phyloP scores from a whole-genome alignment of 75 land plant species.

The Pinus tabuliformis region DNA sequence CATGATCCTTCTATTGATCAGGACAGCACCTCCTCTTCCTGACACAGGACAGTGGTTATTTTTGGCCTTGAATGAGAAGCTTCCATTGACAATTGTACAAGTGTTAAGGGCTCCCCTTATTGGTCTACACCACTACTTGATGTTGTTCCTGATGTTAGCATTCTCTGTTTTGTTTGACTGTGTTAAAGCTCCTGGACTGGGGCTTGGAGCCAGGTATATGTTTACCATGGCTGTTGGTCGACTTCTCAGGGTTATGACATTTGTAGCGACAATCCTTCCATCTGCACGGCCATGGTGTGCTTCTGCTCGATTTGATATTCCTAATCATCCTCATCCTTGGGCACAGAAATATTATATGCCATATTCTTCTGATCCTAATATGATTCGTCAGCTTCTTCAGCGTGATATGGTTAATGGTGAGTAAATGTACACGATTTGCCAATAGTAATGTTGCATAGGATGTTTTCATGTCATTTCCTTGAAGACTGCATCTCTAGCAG shows the following conservation, averaged over 20 bases:
- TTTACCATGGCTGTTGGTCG: constrained; percentile 93
- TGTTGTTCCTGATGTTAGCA: constrained; percentile 85
- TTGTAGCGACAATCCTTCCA: constrained; percentile 86
- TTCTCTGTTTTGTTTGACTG: constrained; percentile 90
- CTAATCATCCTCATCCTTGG: constrained; percentile 85
- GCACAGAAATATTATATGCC: constrained; percentile 89
- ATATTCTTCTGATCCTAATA: constrained; percentile 60
- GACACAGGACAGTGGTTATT: constrained; percentile 94
- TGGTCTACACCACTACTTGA: constrained; percentile 84
- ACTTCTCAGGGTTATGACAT: constrained; percentile 77
- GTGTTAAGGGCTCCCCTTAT: constrained; percentile 79
- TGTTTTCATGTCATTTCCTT: not conserved
- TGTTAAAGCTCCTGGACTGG: constrained; percentile 88
- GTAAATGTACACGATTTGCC: not conserved
- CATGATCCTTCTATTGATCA: constrained; percentile 23
- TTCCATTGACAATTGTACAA: constrained; percentile 51
- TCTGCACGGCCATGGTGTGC: constrained; percentile 98
- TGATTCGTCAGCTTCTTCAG: constrained; percentile 44
- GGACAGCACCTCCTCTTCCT: constrained; percentile 79
- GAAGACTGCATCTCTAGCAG: not conserved
- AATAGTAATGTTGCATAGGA: not conserved
- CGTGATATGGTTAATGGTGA: constrained; percentile 61
- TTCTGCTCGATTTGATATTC: constrained; percentile 51
- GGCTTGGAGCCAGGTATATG: constrained; percentile 88
- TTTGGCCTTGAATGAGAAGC: constrained; percentile 74